Conservation (phyloP, 768 basidiomycete species). For the Boletus eberwhitei region DNA sequence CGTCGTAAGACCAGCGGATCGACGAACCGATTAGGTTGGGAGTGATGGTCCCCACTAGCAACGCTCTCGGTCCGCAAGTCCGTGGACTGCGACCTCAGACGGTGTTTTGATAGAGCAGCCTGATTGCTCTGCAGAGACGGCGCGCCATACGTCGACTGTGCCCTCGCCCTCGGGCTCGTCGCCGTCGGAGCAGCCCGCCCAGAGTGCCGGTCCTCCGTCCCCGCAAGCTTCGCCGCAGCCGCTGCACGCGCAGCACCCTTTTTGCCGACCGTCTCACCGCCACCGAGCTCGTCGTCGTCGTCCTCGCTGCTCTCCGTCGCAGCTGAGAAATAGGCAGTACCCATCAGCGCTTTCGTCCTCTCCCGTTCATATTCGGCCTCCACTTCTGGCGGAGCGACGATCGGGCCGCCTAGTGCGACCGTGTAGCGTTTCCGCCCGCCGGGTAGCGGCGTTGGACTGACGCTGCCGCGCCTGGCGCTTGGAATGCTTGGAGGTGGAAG, state of each 20-base stretch:
- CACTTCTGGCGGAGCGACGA: constrained; percentile 39
- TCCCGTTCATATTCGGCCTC: constrained; percentile 32
- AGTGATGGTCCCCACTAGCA: constrained; percentile 9
- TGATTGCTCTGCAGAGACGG: constrained; percentile 31
- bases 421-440: constrained; percentile 71
- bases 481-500: constrained; percentile 44
- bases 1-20: constrained; percentile 72
- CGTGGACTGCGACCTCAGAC: constrained; percentile 39
- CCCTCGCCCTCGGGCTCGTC: constrained; percentile 38
- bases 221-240: constrained; percentile 34
- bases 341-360: constrained; percentile 26
- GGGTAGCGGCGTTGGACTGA: constrained; percentile 64
- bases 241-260: constrained; percentile 30
- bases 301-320: constrained; percentile 37
- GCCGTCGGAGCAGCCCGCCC: constrained; percentile 3
- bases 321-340: constrained; percentile 43
- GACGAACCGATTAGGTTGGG: constrained; percentile 50
- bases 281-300: constrained; percentile 33
- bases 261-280: constrained; percentile 56
- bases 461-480: constrained; percentile 47
- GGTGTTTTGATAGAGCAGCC: constrained; percentile 23
- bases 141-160: constrained; percentile 57
- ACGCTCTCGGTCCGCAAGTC: constrained; percentile 28
- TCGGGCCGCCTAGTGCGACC: constrained; percentile 76
- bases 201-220: constrained; percentile 22